These are phyloP conservation scores for Malassezia nana DNA, from an alignment of 1,284 basidiomycete genomes.

Conservation along the genomic window DNA sequence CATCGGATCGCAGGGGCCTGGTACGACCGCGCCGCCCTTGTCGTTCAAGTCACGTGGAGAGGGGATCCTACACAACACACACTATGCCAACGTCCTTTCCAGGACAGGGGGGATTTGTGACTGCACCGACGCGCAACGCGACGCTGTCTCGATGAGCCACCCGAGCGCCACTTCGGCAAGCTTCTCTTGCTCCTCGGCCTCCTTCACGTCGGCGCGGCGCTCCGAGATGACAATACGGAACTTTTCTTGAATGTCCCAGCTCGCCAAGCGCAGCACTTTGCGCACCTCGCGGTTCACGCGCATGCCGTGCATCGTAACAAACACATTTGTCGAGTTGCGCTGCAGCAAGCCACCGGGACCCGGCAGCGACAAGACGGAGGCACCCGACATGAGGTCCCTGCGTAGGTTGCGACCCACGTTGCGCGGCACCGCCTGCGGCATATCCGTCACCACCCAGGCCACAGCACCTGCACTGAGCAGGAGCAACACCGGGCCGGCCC, in stretches of 20 bases:
- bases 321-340: constrained; percentile 46
- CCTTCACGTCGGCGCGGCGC: constrained; percentile 54
- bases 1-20: neutral
- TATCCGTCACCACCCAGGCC: constrained; percentile 74
- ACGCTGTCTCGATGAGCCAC: constrained; percentile 30
- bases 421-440: constrained; percentile 80
- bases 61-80: neutral
- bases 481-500: constrained; percentile 76
- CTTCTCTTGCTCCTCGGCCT: constrained; percentile 36
- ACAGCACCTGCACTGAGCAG: constrained; percentile 63
- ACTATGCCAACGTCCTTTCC: constrained; percentile 1
- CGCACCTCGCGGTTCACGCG: constrained; percentile 76
- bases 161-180: constrained; percentile 27
- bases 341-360: constrained; percentile 2
- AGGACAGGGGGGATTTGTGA: neutral
- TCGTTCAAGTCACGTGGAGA: constrained; percentile 4
- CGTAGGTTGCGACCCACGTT: constrained; percentile 52
- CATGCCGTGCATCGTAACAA: constrained; percentile 61
- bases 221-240: constrained; percentile 71
- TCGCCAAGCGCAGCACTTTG: constrained; percentile 84
- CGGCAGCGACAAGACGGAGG: constrained; percentile 1
- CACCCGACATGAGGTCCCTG: constrained; percentile 22
- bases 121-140: constrained; percentile 3
- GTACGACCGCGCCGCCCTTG: neutral
- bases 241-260: constrained; percentile 77